Conservation (phyloP, 495 filamentous ascomycete species). For the Penicillium cosmopolitanum region DNA sequence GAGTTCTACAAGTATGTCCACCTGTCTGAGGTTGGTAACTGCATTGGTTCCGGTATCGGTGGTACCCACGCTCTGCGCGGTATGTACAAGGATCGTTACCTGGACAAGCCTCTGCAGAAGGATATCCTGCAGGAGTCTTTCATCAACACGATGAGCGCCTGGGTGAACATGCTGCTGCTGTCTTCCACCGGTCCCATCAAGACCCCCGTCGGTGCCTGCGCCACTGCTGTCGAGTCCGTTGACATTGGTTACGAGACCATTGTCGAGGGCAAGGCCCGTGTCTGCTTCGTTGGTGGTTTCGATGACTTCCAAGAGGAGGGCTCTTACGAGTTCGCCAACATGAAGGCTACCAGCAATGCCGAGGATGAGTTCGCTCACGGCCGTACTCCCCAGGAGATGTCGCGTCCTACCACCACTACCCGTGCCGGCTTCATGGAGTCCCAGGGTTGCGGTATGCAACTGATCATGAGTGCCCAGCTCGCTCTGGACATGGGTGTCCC, state of each 20-base stretch:
- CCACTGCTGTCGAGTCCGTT: constrained; percentile 94
- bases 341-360: constrained; percentile 98
- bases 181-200: constrained; percentile 98
- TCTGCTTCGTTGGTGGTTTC: constrained; percentile 97
- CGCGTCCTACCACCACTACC: constrained; percentile 92
- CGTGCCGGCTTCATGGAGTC: constrained; percentile 99
- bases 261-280: constrained; percentile 92
- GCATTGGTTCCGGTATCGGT: constrained; percentile 96
- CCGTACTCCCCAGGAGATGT: constrained; percentile 96
- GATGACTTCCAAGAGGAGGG: constrained; percentile 99
- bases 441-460: constrained; percentile 95
- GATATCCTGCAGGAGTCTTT: constrained; percentile 99
- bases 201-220: constrained; percentile 96
- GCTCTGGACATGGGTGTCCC: constrained; percentile 98
- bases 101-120: constrained; percentile 98
- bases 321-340: constrained; percentile 99
- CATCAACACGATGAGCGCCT: constrained; percentile 99
- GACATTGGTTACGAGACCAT: constrained; percentile 99
- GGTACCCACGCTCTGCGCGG: constrained; percentile 88
- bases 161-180: constrained; percentile 98
- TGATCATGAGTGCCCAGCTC: constrained; percentile 96
- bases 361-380: constrained; percentile 95
- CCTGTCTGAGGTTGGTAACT: constrained; percentile 97
- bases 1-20: constrained; percentile 99
- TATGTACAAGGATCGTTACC: constrained; percentile 97